Conservation (phyloP, 495 filamentous ascomycete genomes). For the Aspergillus hancockii region DNA sequence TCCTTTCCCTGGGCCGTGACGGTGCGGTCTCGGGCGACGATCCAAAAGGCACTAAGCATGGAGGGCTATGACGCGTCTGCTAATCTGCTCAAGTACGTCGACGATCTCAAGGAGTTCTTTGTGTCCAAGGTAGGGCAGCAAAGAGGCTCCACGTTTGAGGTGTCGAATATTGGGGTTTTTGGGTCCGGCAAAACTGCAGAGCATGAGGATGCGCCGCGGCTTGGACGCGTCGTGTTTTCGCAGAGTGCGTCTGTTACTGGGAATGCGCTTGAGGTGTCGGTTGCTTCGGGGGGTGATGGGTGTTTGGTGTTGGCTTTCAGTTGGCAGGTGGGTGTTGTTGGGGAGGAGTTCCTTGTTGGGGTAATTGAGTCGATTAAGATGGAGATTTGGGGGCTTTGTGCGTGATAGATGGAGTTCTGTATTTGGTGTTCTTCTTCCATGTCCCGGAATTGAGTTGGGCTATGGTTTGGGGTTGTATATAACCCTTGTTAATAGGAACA, state of each 20-base stretch:
- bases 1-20: constrained; percentile 42
- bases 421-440: not conserved
- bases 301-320: constrained; percentile 35
- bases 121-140: constrained; percentile 33
- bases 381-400: constrained; percentile 20
- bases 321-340: constrained; percentile 43
- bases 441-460: too few species aligned
- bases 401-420: not conserved
- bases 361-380: constrained; percentile 24
- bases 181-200: constrained; percentile 21
- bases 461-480: too few species aligned
- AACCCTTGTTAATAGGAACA: too few species aligned
- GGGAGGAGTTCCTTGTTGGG: constrained; percentile 23
- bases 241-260: constrained; percentile 48
- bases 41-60: constrained; percentile 29
- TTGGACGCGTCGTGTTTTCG: constrained; percentile 43
- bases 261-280: constrained; percentile 37
- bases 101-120: constrained; percentile 33
- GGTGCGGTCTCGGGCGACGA: constrained; percentile 27
- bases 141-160: constrained; percentile 37
- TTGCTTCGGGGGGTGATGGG: constrained; percentile 41
- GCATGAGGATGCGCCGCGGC: constrained; percentile 22
- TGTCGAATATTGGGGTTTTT: constrained; percentile 48
- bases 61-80: constrained; percentile 35
- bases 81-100: constrained; percentile 41